Percentiles rank a stretch among this genome's conserved stretches.
phyloP scores from a whole-genome alignment of 2,329 filamentous ascomycete genomes.

The Aureobasidium sp. region DNA sequence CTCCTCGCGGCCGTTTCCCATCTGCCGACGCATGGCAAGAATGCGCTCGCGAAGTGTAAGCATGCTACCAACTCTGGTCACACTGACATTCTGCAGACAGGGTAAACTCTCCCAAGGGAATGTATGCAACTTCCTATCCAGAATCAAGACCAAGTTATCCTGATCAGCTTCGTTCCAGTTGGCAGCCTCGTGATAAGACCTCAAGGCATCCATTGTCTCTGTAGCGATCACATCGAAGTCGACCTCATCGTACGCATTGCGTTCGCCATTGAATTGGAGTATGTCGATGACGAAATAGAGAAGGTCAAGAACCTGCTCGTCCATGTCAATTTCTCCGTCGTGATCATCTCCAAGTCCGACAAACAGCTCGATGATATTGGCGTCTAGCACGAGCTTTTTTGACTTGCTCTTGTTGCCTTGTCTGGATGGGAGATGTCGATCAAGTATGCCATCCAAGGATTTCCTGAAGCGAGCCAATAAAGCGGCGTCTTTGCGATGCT shows the following conservation, averaged over 20 bases:
- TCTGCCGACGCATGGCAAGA: conserved; percentile 41
- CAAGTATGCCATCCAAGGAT: conserved; percentile 70
- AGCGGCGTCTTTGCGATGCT: conserved; percentile 55
- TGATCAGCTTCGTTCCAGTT: conserved; percentile 28
- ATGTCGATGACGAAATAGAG: conserved; percentile 96
- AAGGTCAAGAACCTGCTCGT: conserved; percentile 84
- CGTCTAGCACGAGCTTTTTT: conserved; percentile 49
- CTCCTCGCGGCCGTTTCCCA: conserved; percentile 4
- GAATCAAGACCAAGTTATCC: conserved; percentile 74
- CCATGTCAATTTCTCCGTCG: conserved; percentile 62
- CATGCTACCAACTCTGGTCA: conserved; percentile 83
- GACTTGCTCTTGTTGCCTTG: conserved; percentile 49
- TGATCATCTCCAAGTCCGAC: conserved; percentile 72
- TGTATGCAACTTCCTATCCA: conserved; percentile 83
- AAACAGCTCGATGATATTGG: conserved; percentile 76
- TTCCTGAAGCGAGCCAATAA: conserved; percentile 69
- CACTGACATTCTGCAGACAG: conserved; percentile 69
- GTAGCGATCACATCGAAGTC: conserved; percentile 90
- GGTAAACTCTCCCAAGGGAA: conserved; percentile 97
- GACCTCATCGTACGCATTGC: conserved; percentile 95
- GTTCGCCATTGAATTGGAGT: conserved; percentile 90
- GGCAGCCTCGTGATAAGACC: conserved; percentile 60
- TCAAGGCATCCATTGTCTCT: conserved; percentile 77
- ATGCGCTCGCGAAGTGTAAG: conserved; percentile 73
- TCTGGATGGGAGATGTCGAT: conserved; percentile 79